These are phyloP conservation scores for Trichoderma afroharzianum DNA, from an alignment of 2,329 filamentous ascomycete species.

Conservation along the genomic window DNA sequence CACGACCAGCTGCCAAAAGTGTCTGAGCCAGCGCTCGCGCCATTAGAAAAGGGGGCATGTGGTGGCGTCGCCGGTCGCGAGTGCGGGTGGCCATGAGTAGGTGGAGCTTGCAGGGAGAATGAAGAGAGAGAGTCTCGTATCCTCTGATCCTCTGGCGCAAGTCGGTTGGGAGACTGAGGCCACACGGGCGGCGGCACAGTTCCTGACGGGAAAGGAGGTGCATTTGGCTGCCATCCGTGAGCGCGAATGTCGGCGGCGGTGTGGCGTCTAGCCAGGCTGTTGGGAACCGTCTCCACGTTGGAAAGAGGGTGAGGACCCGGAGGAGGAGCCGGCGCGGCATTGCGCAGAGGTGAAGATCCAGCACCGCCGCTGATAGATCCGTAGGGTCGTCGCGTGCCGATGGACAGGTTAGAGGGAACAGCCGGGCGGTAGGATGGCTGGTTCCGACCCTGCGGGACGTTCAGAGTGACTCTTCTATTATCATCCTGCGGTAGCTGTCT, in stretches of 20 bases:
- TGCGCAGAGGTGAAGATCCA: conserved; percentile 71
- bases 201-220: conserved; percentile 62
- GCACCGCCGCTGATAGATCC: conserved; percentile 76
- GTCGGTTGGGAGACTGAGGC: conserved; percentile 53
- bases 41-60: conserved; percentile 40
- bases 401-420: conserved; percentile 76
- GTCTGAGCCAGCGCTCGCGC: conserved; percentile 36
- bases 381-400: conserved; percentile 72
- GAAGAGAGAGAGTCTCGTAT: conserved; percentile 54
- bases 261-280: conserved; percentile 76
- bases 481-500: conserved; percentile 85
- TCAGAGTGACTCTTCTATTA: conserved; percentile 66
- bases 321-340: conserved; percentile 62
- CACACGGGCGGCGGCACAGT: conserved; percentile 51
- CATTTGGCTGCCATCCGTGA: conserved; percentile 67
- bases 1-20: conserved; percentile 56
- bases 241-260: conserved; percentile 94
- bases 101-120: conserved; percentile 47
- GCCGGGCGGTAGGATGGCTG: conserved; percentile 70
- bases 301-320: conserved; percentile 63
- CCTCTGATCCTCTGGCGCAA: conserved; percentile 50
- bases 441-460: conserved; percentile 56
- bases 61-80: conserved; percentile 55
- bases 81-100: conserved; percentile 41
- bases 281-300: conserved; percentile 58